Evolutionary conservation across 1,284 basidiomycete genomes (phyloP), one percentile per base, ranked within the genome.

Genomic region (Boletus semigastroideus): DNA sequence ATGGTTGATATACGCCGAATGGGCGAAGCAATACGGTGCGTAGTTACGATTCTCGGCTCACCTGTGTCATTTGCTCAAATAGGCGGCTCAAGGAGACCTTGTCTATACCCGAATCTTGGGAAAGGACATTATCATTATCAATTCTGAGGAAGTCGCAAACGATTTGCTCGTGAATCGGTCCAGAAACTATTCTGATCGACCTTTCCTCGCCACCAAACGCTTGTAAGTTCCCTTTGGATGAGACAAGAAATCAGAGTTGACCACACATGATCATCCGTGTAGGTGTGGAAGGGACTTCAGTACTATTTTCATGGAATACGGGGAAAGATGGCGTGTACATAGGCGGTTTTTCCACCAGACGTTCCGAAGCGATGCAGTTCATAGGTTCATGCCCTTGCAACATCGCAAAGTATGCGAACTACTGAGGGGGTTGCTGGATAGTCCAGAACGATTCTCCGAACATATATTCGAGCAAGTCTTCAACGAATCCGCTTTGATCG

Each of bases 131-230:
- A 57, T 80, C 40, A 58, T 78, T 25, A 55, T 77, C 5, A 75
- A 76, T 54, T 72, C 72, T 0, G 47, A 68, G 25, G 25, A 6
- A 6, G 25, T 25, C 25, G 25, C 25, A 5, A 63, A 56, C 12
- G 76, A 74, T 5, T 61, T 80, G n/a, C 67, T 80, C 12, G 77
- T 77, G 17, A 74, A 70, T 43, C 69, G 75, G 16, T 74, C 75
- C 7, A 60, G 54, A 2, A 65, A 66, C 16, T 76, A 75, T 54
- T 72, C 57, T 4, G 60, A 60, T 10, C 60, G 60, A 3, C 59
- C 59, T 17, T 54, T 42, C 42, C 31, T 62, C 63, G 22, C 46
- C 5, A 64, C 62, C 20, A 62, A 40, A 45, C 42, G 43, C 22
- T 10, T 64, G 62, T 37, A 49, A 39, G 47, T 48, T 19, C 8